Conservation (phyloP, 2,329 filamentous ascomycete species). For the Elsinoe fawcettii region DNA sequence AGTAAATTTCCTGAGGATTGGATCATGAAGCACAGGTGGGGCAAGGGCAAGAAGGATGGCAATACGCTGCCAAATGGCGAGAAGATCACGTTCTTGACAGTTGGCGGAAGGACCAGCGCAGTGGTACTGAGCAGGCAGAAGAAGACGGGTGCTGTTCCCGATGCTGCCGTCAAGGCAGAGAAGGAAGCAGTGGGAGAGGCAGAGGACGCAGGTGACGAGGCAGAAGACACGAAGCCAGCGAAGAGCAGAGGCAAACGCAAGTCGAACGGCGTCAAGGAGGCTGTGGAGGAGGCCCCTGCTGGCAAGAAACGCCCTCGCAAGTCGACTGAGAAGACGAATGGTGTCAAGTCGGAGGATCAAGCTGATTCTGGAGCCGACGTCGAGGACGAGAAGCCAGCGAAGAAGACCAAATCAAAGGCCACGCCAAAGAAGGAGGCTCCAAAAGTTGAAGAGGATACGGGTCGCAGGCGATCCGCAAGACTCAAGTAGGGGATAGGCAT, state of each 20-base stretch:
- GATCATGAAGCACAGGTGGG: slow-evolving; percentile 55
- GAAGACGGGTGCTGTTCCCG: slow-evolving; percentile 58
- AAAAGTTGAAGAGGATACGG: not conserved
- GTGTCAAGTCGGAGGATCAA: not conserved
- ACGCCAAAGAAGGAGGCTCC: not conserved
- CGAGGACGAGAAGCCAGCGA: not conserved
- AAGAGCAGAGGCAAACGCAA: slow-evolving; percentile 16
- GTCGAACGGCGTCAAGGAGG: slow-evolving; percentile 10
- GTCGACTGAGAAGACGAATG: not conserved
- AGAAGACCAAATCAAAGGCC: not conserved
- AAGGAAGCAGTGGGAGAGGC: slow-evolving; percentile 7
- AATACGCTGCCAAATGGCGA: slow-evolving; percentile 72
- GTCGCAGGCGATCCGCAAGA: slow-evolving; percentile 12
- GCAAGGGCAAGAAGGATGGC: slow-evolving; percentile 70
- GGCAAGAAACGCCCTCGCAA: slow-evolving; percentile 5
- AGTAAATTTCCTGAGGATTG: slow-evolving; percentile 78
- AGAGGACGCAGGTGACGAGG: not conserved
- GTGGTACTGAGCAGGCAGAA: slow-evolving; percentile 80
- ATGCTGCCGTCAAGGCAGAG: slow-evolving; percentile 32
- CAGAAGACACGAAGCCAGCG: slow-evolving; percentile 11
- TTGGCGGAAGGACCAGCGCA: slow-evolving; percentile 85
- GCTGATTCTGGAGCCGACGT: slow-evolving; percentile 5
- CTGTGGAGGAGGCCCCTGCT: not conserved
- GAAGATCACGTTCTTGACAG: slow-evolving; percentile 76
- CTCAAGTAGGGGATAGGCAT: not conserved